phyloP scores from a whole-genome alignment of 495 filamentous ascomycete species.

The Tricharina praecox region DNA sequence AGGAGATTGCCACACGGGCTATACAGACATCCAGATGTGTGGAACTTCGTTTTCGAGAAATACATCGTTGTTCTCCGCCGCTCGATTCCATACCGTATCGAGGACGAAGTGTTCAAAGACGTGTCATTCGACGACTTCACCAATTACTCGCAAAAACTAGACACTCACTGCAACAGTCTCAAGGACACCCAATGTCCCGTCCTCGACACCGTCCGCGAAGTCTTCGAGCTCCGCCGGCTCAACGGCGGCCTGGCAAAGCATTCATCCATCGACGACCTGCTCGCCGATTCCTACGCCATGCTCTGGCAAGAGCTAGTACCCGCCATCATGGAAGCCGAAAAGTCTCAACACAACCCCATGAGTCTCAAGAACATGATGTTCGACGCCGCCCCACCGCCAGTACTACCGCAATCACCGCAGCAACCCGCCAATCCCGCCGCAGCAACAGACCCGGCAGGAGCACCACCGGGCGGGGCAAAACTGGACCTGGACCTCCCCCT shows the following conservation, averaged over 20 bases:
- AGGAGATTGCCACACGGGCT: slow-evolving; percentile 71
- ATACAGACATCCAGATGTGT: slow-evolving; percentile 66
- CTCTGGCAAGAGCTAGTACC: slow-evolving; percentile 43
- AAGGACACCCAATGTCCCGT: slow-evolving; percentile 12
- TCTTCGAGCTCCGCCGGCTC: slow-evolving; percentile 74
- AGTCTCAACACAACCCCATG: slow-evolving; percentile 21
- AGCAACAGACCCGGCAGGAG: background rate
- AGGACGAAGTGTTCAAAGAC: slow-evolving; percentile 68
- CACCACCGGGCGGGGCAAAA: background rate
- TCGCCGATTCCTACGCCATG: slow-evolving; percentile 70
- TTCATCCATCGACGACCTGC: slow-evolving; percentile 70
- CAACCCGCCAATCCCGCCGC: background rate
- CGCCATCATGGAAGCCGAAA: slow-evolving; percentile 12
- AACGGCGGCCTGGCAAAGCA: slow-evolving; percentile 75
- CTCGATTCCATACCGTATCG: slow-evolving; percentile 44
- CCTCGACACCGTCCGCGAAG: slow-evolving; percentile 65
- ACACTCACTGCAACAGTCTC: slow-evolving; percentile 33
- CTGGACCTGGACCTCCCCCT: slow-evolving; percentile 17
- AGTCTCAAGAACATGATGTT: slow-evolving; percentile 24
- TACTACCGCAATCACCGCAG: background rate
- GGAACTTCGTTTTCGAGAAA: slow-evolving; percentile 58
- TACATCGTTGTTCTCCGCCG: slow-evolving; percentile 65
- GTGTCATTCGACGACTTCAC: slow-evolving; percentile 68
- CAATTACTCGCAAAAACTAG: slow-evolving; percentile 34
- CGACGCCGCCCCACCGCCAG: slow-evolving; percentile 11